Percentiles rank a stretch among this genome's conserved stretches.
Evolutionary conservation across 148 eudicot species (phyloP).

Genomic region (Nepenthes gracilis): DNA sequence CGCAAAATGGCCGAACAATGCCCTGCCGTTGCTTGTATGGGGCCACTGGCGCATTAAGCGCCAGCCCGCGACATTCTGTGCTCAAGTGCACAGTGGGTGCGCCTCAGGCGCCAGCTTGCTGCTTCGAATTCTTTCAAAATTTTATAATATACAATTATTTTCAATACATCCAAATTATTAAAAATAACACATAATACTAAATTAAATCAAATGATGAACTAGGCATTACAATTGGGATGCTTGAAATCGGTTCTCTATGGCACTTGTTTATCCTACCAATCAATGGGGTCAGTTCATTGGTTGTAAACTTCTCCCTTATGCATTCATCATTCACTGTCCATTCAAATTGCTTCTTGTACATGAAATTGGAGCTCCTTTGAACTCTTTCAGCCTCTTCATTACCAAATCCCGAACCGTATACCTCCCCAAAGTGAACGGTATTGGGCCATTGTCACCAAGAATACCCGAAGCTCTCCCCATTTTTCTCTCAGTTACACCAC

Average conservation of each 20-base stretch:
- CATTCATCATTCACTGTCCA: constrained; percentile 48
- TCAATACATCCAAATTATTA: no score
- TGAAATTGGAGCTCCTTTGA: constrained; percentile 45
- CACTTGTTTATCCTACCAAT: constrained; percentile 36
- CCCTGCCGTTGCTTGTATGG: no score
- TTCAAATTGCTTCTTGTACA: constrained; percentile 36
- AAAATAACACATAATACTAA: no score
- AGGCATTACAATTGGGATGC: constrained; percentile 20
- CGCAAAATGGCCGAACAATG: no score
- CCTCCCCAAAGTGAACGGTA: constrained; percentile 32
- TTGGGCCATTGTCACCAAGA: constrained; percentile 37
- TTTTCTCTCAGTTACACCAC: constrained; percentile 43
- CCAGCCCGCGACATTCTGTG: no score
- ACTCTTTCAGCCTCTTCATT: constrained; percentile 43
- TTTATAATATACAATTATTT: no score
- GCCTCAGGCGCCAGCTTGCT: no score
- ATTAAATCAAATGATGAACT: no score
- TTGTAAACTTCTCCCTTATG: constrained; percentile 34
- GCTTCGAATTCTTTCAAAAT: no score
- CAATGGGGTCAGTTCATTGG: constrained; percentile 39
- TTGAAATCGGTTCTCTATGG: constrained; percentile 35
- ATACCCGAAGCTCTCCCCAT: constrained; percentile 51
- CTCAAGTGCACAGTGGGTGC: no score
- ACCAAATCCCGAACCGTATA: constrained; percentile 25
- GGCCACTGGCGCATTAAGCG: no score